Percentiles rank a stretch among this genome's conserved stretches.
These are phyloP conservation scores for Tardiomyces blankii DNA, from an alignment of 1,139 yeast species.

Conservation along the genomic window DNA sequence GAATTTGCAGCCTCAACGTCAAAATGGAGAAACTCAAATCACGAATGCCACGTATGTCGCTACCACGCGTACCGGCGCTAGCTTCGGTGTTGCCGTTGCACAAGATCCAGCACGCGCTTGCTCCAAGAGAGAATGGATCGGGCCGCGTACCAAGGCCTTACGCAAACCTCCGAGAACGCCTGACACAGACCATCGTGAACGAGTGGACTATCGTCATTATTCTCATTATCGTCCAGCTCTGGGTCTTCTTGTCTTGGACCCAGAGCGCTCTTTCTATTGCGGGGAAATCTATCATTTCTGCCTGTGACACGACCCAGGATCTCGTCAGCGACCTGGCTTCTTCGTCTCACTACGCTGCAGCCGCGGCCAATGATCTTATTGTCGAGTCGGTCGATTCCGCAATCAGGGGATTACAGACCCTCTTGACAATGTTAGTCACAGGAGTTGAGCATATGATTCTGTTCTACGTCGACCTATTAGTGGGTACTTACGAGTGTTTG, in stretches of 20 bases:
- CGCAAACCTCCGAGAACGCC: slow-evolving; percentile 22
- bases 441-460: slow-evolving; percentile 49
- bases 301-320: slow-evolving; percentile 37
- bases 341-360: slow-evolving; percentile 47
- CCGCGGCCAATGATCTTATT: slow-evolving; percentile 42
- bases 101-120: no score
- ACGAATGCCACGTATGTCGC: no score
- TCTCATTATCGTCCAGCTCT: slow-evolving; percentile 23
- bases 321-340: slow-evolving; percentile 34
- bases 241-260: slow-evolving; percentile 19
- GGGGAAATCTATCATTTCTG: slow-evolving; percentile 14
- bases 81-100: no score
- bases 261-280: slow-evolving; percentile 17
- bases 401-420: slow-evolving; percentile 33
- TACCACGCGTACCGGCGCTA: no score
- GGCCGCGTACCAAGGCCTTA: slow-evolving; percentile 15
- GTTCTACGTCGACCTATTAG: slow-evolving; percentile 57
- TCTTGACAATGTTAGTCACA: slow-evolving; percentile 36
- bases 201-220: slow-evolving; percentile 21
- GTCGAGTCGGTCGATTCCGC: slow-evolving; percentile 36
- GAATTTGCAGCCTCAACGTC: no score
- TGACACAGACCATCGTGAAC: slow-evolving; percentile 25
- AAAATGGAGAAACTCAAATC: no score
- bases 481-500: slow-evolving; percentile 83
- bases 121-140: no score